Evolutionary conservation across 2,329 filamentous ascomycete genomes (phyloP), one percentile per base, ranked within the genome.

Genomic region (Aspergillus sojae): DNA sequence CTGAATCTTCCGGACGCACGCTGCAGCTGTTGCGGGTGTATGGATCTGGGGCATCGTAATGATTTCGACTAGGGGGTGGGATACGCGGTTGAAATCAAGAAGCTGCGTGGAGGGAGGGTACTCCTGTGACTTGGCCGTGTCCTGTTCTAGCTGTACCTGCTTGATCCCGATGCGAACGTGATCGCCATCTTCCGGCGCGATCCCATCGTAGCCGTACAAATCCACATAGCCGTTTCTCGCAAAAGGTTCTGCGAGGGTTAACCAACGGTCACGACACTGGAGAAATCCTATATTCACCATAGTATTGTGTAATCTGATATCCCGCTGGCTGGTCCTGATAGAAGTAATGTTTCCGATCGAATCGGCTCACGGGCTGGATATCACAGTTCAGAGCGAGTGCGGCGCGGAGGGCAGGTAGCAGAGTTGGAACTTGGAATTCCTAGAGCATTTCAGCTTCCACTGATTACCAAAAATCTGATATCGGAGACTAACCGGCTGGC

Each of bases 271-370:
- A n/a, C 12, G 19, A 11, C 19, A 16, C 19, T 26, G 36, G 43
- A n/a, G 32, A 11, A 43, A 28, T 2, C 28, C 16, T 14, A 45
- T 26, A 16, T 23, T 57, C 73, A 82, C 84, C 83, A 77, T 98
- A 97, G 80, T 94, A 98, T 75, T 99, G 95, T 1, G 95, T 99
- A 67, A 99, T 96, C 78, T 99, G 95, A 78, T 99, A 99, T 0
- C 95, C 95, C 0, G 92, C 87, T 0, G 95, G 95, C 78, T 99
- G 95, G 77, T 99, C 95, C 87, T 95, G 96, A 82, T 97, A 97
- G 79, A 99, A 98, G 79, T 99, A 99, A 78, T 99, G 95, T 77
- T 99, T 99, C 67, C 95, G 86, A 78, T 99, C 95, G 80, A 97
- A 99, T 60, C 87, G 88, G 77, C 93, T 97, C 70, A 87, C 84